Evolutionary conservation across 768 basidiomycete species (phyloP), one percentile per base, ranked within the genome.

Genomic region (Antrodiella citrinella): DNA sequence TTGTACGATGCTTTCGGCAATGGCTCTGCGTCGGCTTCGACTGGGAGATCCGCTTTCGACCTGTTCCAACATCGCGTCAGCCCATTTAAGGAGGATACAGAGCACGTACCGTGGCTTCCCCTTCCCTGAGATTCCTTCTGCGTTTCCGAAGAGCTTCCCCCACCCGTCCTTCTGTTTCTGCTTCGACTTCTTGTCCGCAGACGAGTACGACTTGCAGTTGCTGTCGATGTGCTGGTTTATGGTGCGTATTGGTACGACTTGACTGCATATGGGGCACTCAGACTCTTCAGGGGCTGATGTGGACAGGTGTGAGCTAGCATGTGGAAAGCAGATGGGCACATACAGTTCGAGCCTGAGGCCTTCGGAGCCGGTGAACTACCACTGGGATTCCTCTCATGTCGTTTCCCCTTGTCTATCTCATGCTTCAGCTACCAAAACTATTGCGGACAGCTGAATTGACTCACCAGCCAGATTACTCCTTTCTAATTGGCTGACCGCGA

Each of bases 181-280:
- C 23, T 61, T 78, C 35, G 72, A 70, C 51, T 63, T 30, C 15
- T 44, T 22, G 43, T 30, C 47, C 26, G 55, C 52, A n/a, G 60
- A 51, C 51, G 66, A 51, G 59, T 52, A 26, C 3, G 54, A 45
- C 19, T 52, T 71, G 59, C 84, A 91, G 4, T 70, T 69, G 40
- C 72, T 73, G 52, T 90, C 86, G 51, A 91, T 73, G 59, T 91
- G 88, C 4, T 54, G 48, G 52, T 89, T 85, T 50, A 90, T 79
- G 9, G 54, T 61, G 12, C 69, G 65, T 26, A 71, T 72, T 19
- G 65, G 68, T 20, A 86, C 71, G 9, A 50, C 57, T 41, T 66
- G 68, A 13, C 63, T 55, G 55, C 88, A 91, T 47, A 86, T 51
- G 7, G 88, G 88, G 59, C 88, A 91, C 2, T 62, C 42, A 1